Percentiles rank a stretch among this genome's conserved stretches.
phyloP scores from a whole-genome alignment of 164 flowering plant species.

The Aristolochia contorta region DNA sequence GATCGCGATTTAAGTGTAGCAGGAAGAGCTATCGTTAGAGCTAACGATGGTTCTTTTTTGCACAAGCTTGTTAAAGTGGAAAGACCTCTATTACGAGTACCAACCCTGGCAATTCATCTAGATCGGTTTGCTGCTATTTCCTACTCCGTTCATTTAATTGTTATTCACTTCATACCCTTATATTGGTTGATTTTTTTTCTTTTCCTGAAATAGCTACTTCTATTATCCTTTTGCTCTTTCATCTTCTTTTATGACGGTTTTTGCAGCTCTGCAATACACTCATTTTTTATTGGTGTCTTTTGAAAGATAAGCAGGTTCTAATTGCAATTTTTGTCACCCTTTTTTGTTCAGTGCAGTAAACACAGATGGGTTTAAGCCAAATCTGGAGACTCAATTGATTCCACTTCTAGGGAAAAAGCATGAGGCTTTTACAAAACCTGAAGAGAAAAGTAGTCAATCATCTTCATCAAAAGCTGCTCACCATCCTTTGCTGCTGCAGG shows the following conservation, averaged over 20 bases:
- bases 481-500: constrained; percentile 85
- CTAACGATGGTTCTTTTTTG: constrained; percentile 52
- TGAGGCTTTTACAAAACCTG: constrained; percentile 38
- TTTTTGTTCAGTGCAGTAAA: constrained; percentile 56
- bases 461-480: constrained; percentile 45
- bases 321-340: background rate
- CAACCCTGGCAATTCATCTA: constrained; percentile 92
- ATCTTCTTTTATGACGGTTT: no score
- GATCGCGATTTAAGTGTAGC: constrained; percentile 87
- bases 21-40: constrained; percentile 75
- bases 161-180: background rate
- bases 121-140: constrained; percentile 46
- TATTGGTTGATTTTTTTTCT: background rate
- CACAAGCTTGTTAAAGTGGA: constrained; percentile 91
- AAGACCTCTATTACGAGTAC: constrained; percentile 76
- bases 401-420: constrained; percentile 65
- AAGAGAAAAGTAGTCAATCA: constrained; percentile 29
- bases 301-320: background rate
- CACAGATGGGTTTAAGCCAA: constrained; percentile 85
- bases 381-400: constrained; percentile 84
- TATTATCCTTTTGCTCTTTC: background rate
- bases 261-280: no score
- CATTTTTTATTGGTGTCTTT: background rate
- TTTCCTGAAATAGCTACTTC: background rate
- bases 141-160: background rate